Conservation (phyloP, 2,329 filamentous ascomycete species). For the Phoma herbarum region DNA sequence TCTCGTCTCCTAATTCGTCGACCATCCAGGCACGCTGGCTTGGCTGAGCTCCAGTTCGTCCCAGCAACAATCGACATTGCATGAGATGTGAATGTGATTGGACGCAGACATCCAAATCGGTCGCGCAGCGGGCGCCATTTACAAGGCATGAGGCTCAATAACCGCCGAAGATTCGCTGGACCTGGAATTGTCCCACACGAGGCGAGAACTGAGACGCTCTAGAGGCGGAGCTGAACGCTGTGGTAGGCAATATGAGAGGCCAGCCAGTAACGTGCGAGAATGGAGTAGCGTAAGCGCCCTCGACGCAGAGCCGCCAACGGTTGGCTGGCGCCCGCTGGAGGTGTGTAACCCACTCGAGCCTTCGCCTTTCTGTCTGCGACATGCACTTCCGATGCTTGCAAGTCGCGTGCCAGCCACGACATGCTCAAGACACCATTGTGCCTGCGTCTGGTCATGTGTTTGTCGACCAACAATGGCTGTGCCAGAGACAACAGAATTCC, state of each 20-base stretch:
- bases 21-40: constrained; percentile 36
- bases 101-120: constrained; percentile 37
- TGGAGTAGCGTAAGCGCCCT: constrained; percentile 35
- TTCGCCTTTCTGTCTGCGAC: constrained; percentile 14
- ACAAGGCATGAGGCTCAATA: constrained; percentile 43
- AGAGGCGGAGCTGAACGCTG: constrained; percentile 41
- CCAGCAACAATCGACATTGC: constrained; percentile 37
- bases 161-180: constrained; percentile 50
- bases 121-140: constrained; percentile 46
- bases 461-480: constrained; percentile 4
- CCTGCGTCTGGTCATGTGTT: neutral
- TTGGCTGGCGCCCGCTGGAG: constrained; percentile 24
- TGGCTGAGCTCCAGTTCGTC: constrained; percentile 34
- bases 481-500: constrained; percentile 5
- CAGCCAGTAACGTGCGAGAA: constrained; percentile 41
- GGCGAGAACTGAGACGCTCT: constrained; percentile 49
- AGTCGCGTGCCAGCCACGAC: constrained; percentile 13
- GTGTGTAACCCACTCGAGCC: constrained; percentile 20
- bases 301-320: constrained; percentile 34
- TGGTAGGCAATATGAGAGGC: constrained; percentile 37
- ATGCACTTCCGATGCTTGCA: constrained; percentile 8
- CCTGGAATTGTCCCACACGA: constrained; percentile 45
- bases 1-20: constrained; percentile 37
- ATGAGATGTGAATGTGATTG: constrained; percentile 43
- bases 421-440: neutral